These are phyloP conservation scores for Colletotrichum lentis DNA, from an alignment of 2,329 filamentous ascomycete species.

Conservation along the genomic window DNA sequence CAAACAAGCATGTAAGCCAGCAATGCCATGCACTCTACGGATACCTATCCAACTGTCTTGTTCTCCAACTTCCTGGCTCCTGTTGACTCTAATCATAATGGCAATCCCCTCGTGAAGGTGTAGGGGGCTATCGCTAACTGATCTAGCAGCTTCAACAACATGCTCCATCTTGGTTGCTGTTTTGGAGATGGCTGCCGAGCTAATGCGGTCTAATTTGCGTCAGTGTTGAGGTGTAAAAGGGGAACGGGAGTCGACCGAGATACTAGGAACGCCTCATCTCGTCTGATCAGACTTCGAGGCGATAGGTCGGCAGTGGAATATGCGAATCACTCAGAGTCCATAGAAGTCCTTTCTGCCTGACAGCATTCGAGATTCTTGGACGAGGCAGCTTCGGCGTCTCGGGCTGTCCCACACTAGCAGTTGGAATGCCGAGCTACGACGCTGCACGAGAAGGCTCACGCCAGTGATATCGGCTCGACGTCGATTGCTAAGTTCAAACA, in stretches of 20 bases:
- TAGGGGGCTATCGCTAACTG: background rate
- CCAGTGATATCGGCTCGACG: slow-evolving; percentile 1
- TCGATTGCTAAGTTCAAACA: background rate
- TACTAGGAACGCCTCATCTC: background rate
- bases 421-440: background rate
- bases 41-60: no score
- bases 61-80: no score
- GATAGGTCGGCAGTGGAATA: background rate
- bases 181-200: background rate
- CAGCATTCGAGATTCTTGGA: background rate
- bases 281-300: background rate
- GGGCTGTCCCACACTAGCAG: no score
- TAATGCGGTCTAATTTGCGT: slow-evolving; percentile 3
- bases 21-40: background rate
- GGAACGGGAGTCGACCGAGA: background rate
- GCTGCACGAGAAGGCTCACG: background rate
- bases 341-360: background rate
- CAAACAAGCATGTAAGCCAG: slow-evolving; percentile 5
- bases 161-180: background rate
- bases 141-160: background rate
- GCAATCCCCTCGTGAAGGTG: no score
- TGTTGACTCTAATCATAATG: no score
- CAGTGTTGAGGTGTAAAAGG: background rate
- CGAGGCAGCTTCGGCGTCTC: background rate
- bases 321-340: background rate